These are phyloP conservation scores for Jackrogersella minutella DNA, from an alignment of 495 filamentous ascomycete species.

Conservation along the genomic window DNA sequence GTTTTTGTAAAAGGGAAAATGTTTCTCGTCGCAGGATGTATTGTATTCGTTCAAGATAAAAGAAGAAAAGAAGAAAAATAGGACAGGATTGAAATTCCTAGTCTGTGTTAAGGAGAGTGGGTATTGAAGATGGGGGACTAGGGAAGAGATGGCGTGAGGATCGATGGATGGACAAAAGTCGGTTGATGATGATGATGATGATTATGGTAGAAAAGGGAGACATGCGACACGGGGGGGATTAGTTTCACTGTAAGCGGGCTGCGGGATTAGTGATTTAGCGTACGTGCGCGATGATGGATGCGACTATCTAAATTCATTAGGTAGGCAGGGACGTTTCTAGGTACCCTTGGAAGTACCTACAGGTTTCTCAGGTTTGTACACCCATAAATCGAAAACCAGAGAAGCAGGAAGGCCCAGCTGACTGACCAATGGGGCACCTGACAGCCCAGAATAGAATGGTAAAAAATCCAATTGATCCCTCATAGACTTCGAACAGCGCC, in stretches of 20 bases:
- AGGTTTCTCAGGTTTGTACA: not conserved
- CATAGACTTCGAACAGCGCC: not conserved
- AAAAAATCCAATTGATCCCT: too few species aligned
- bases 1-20: conserved; percentile 6
- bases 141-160: conserved; percentile 27
- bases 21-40: conserved; percentile 23
- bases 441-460: not conserved
- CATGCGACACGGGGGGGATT: conserved; percentile 38
- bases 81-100: conserved; percentile 18
- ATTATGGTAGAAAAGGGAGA: conserved; percentile 19
- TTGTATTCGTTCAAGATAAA: conserved; percentile 15
- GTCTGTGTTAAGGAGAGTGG: conserved; percentile 37
- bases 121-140: conserved; percentile 23
- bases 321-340: not conserved
- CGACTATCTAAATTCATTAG: conserved; percentile 6
- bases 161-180: conserved; percentile 10
- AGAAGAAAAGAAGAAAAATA: conserved; percentile 18
- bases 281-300: conserved; percentile 12
- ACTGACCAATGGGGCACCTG: conserved; percentile 34
- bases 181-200: conserved; percentile 18
- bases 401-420: conserved; percentile 28
- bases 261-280: conserved; percentile 17
- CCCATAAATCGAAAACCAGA: conserved; percentile 22
- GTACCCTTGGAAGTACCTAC: too few species aligned
- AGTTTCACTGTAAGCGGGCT: conserved; percentile 1